phyloP scores from a whole-genome alignment of 768 basidiomycete species.

The Termitomyces sp. region DNA sequence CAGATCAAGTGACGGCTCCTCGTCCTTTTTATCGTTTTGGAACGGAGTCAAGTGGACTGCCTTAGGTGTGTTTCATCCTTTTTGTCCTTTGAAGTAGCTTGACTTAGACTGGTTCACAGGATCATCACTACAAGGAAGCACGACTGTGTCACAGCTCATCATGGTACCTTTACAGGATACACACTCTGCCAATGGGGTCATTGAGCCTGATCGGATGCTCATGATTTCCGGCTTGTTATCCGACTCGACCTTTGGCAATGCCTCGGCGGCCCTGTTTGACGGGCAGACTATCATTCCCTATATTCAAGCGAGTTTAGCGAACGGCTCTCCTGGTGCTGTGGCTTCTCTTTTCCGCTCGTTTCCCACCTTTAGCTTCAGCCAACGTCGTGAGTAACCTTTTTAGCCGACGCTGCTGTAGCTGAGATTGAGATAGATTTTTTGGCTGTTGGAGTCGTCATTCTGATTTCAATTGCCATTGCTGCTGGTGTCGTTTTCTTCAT shows the following conservation, averaged over 20 bases:
- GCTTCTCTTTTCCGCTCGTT: slow-evolving; percentile 84
- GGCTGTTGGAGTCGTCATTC: slow-evolving; percentile 88
- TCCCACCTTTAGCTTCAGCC: slow-evolving; percentile 69
- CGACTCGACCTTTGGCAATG: slow-evolving; percentile 70
- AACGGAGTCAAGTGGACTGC: slow-evolving; percentile 75
- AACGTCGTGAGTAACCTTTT: slow-evolving; percentile 51
- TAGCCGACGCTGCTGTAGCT: slow-evolving; percentile 9
- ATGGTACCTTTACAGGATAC: slow-evolving; percentile 87
- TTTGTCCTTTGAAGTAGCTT: background rate
- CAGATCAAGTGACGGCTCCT: slow-evolving; percentile 55
- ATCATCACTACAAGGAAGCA: slow-evolving; percentile 49
- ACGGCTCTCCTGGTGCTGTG: slow-evolving; percentile 68
- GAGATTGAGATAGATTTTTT: slow-evolving; percentile 64
- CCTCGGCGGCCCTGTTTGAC: slow-evolving; percentile 85
- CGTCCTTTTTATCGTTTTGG: slow-evolving; percentile 81
- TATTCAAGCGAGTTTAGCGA: slow-evolving; percentile 60
- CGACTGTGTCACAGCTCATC: slow-evolving; percentile 74
- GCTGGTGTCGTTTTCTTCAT: slow-evolving; percentile 91
- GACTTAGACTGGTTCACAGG: slow-evolving; percentile 33
- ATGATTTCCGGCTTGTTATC: slow-evolving; percentile 80
- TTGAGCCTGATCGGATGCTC: slow-evolving; percentile 85
- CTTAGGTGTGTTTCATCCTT: slow-evolving; percentile 43
- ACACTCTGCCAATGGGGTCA: slow-evolving; percentile 65
- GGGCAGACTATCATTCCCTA: slow-evolving; percentile 82
- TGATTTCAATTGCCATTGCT: slow-evolving; percentile 96